Conservation (phyloP, 1,284 basidiomycete species). For the Prillingera fragicola region DNA sequence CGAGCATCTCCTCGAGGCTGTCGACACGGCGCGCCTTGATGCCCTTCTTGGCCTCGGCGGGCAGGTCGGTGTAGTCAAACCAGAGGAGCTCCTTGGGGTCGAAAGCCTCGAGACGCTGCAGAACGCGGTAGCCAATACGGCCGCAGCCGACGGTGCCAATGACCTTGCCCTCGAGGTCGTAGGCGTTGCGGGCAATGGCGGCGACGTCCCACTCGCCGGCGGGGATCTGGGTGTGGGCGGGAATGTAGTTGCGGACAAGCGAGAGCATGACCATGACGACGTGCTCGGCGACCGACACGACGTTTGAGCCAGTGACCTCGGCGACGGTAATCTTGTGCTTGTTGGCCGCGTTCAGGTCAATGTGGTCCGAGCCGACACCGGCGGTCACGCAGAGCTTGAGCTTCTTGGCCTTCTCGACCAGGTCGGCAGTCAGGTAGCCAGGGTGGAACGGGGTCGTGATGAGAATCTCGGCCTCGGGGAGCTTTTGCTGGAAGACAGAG, state of each 20-base stretch:
- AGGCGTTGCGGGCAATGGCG: slow-evolving; percentile 70
- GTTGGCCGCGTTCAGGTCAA: slow-evolving; percentile 84
- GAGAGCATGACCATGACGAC: slow-evolving; percentile 70
- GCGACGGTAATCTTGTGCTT: slow-evolving; percentile 74
- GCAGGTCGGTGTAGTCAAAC: slow-evolving; percentile 83
- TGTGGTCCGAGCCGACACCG: slow-evolving; percentile 89
- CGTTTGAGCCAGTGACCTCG: slow-evolving; percentile 77
- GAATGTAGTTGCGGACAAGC: slow-evolving; percentile 72
- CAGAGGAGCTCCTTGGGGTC: slow-evolving; percentile 86
- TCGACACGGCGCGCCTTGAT: slow-evolving; percentile 72
- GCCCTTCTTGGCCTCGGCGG: slow-evolving; percentile 64
- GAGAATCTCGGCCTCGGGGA: slow-evolving; percentile 57
- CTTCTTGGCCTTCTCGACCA: slow-evolving; percentile 76
- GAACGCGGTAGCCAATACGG: slow-evolving; percentile 81
- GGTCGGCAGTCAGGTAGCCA: slow-evolving; percentile 76
- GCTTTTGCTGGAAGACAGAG: slow-evolving; percentile 80
- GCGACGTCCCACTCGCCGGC: slow-evolving; percentile 81
- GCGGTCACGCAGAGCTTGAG: slow-evolving; percentile 90
- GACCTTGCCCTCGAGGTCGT: slow-evolving; percentile 85
- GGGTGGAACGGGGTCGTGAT: slow-evolving; percentile 89
- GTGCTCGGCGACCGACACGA: slow-evolving; percentile 80
- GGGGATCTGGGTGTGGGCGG: slow-evolving; percentile 65
- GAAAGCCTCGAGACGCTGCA: slow-evolving; percentile 82
- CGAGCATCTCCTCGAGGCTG: slow-evolving; percentile 79
- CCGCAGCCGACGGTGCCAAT: slow-evolving; percentile 83